Evolutionary conservation across 345 rosid species (phyloP).

Genomic region (Tarenaya hassleriana): DNA sequence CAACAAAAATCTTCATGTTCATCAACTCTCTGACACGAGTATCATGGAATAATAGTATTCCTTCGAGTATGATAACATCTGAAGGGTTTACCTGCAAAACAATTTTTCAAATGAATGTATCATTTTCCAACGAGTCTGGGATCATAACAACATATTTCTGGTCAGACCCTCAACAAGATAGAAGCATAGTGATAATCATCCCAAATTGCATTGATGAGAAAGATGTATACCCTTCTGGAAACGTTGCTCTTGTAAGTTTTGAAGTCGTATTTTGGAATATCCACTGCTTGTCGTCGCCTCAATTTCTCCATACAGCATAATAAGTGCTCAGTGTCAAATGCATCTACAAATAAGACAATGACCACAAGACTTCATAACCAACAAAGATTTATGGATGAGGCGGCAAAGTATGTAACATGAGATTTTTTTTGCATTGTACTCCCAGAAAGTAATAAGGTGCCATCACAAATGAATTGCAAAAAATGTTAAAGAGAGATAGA

Average conservation of each 20-base stretch:
- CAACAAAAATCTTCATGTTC: conserved; percentile 99
- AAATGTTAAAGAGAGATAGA: too few species aligned
- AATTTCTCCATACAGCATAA: conserved; percentile 76
- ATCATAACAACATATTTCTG: background rate
- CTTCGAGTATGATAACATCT: conserved; percentile 91
- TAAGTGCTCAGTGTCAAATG: conserved; percentile 77
- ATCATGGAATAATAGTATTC: conserved; percentile 91
- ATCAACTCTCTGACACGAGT: conserved; percentile 74
- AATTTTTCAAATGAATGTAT: conserved; percentile 14
- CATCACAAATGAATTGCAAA: too few species aligned
- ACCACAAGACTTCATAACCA: conserved; percentile 7
- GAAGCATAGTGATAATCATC: conserved; percentile 12
- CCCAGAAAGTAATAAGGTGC: too few species aligned
- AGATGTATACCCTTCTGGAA: conserved; percentile 51
- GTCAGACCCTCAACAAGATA: conserved; percentile 3
- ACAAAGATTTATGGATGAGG: background rate
- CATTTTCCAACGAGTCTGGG: background rate
- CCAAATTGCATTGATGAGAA: conserved; percentile 2
- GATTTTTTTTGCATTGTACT: conserved; percentile 3
- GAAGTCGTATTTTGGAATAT: conserved; percentile 89
- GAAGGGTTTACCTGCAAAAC: conserved; percentile 80
- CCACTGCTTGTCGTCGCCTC: conserved; percentile 87
- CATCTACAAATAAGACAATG: conserved; percentile 52
- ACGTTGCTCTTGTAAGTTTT: conserved; percentile 68
- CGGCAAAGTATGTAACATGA: too few species aligned